A percentile compares a stretch with the other conserved stretches of the same genome.
Evolutionary conservation across 371 early-diverging fungal species (phyloP).

Genomic region (Enterospora canceri): DNA sequence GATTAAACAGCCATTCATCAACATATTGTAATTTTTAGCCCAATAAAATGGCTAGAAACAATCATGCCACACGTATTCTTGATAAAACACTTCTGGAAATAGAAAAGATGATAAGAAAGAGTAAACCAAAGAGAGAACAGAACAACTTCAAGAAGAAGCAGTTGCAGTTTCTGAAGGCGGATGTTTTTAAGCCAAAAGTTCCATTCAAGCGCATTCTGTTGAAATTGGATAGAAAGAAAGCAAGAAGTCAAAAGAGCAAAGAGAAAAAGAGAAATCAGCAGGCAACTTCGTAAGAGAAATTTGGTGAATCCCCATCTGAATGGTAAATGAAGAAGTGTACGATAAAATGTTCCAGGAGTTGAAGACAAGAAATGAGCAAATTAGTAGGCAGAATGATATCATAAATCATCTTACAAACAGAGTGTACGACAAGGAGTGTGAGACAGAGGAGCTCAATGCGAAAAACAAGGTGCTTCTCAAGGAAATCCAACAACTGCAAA

Average conservation of each 20-base stretch:
- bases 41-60: neutral
- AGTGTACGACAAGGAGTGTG: too few relatives aligned
- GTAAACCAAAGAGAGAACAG: constrained; percentile 6
- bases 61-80: neutral
- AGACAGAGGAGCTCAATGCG: too few relatives aligned
- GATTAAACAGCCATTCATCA: constrained; percentile 24
- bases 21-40: neutral
- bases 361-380: neutral
- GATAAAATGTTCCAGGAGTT: neutral
- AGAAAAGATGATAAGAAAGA: constrained; percentile 2
- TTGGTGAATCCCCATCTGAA: neutral
- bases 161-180: constrained; percentile 13
- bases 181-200: constrained; percentile 2
- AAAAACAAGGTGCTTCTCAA: too few relatives aligned
- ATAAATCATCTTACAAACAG: too few relatives aligned
- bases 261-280: neutral
- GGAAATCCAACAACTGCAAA: too few relatives aligned
- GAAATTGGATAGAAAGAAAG: constrained; percentile 9
- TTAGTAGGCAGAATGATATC: neutral
- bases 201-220: constrained; percentile 6
- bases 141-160: constrained; percentile 12
- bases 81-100: constrained; percentile 3
- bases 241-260: neutral
- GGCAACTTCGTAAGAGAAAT: neutral
- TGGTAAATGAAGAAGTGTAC: neutral